Base-by-base conservation (phyloP, 352 stramenopile species). In the Pythium insidiosum region DNA sequence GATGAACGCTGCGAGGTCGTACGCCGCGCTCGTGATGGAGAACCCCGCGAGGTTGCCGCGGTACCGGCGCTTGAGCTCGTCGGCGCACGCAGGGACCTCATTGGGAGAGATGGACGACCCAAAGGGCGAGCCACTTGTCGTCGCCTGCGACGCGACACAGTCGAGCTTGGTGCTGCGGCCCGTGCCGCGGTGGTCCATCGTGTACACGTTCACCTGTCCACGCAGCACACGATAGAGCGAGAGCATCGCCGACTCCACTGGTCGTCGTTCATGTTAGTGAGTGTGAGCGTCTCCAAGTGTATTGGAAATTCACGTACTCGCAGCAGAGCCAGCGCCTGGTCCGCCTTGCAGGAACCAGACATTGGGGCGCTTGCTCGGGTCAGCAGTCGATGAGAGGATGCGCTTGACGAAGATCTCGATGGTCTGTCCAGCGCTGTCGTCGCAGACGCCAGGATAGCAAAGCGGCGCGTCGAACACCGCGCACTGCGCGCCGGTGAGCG, bases 211-310 rank as follows among this genome's bases (percentile, higher is more conserved):
- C 13, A 66, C 51, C 19, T 45, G 11, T 2, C 65, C 63, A n/a
- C 60, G 20, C 1, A 74, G 50, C 28, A 55, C 12, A 7, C 35
- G 20, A 20, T 63, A 57, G 2, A 77, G 24, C 6, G 52, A 47
- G 1, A 46, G 26, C 68, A 81, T 77, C 21, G 39, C 53, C 6
- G 29, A 50, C 35, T 81, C 68, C 58, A 75, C 62, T 61, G 49
- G n/a, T n/a, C n/a, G n/a, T n/a, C n/a, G n/a, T n/a, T n/a, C n/a
- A n/a, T n/a, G n/a, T n/a, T n/a, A n/a, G n/a, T n/a, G n/a, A n/a
- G n/a, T n/a, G n/a, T n/a, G n/a, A n/a, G n/a, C n/a, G n/a, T n/a
- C n/a, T n/a, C n/a, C n/a, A n/a, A n/a, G n/a, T n/a, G n/a, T 19
- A 43, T 28, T 31, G 9, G 30, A 15, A 16, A 21, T 2, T 39